phyloP scores from a whole-genome alignment of 2,329 filamentous ascomycete species.

The Fusarium heterosporum region DNA sequence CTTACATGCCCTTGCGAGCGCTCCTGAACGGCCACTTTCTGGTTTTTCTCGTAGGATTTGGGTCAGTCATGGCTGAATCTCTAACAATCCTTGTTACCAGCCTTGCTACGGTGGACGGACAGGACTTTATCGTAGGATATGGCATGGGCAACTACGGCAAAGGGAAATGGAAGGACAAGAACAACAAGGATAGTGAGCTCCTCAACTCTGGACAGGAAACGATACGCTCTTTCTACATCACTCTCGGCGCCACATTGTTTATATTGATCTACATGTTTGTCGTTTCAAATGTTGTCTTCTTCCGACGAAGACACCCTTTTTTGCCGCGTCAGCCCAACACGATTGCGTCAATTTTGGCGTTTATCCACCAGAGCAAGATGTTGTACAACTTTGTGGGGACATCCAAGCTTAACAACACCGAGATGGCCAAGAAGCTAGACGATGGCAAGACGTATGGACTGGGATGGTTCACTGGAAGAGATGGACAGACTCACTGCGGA shows the following conservation, averaged over 20 bases:
- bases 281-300: constrained; percentile 70
- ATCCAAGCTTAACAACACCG: constrained; percentile 68
- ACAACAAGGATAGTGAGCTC: constrained; percentile 39
- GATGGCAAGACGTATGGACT: constrained; percentile 75
- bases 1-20: constrained; percentile 71
- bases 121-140: constrained; percentile 62
- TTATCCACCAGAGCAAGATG: constrained; percentile 85
- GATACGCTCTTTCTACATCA: constrained; percentile 72
- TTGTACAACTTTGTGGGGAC: constrained; percentile 79
- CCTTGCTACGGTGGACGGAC: constrained; percentile 73
- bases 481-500: constrained; percentile 79
- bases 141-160: constrained; percentile 16
- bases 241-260: constrained; percentile 68
- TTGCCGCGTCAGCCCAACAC: constrained; percentile 82
- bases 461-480: constrained; percentile 80
- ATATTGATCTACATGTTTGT: constrained; percentile 75
- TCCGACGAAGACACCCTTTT: constrained; percentile 74
- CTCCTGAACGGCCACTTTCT: constrained; percentile 72
- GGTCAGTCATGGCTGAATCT: constrained; percentile 78
- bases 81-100: constrained; percentile 76
- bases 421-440: constrained; percentile 72
- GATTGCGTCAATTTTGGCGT: constrained; percentile 80
- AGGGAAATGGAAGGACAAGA: constrained; percentile 23
- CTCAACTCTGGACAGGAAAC: constrained; percentile 70
- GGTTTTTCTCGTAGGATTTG: constrained; percentile 75